Evolutionary conservation across 208 protist species (phyloP), one percentile per base, ranked within the genome.

Genomic region (Trypanosomatidae sp.): DNA sequence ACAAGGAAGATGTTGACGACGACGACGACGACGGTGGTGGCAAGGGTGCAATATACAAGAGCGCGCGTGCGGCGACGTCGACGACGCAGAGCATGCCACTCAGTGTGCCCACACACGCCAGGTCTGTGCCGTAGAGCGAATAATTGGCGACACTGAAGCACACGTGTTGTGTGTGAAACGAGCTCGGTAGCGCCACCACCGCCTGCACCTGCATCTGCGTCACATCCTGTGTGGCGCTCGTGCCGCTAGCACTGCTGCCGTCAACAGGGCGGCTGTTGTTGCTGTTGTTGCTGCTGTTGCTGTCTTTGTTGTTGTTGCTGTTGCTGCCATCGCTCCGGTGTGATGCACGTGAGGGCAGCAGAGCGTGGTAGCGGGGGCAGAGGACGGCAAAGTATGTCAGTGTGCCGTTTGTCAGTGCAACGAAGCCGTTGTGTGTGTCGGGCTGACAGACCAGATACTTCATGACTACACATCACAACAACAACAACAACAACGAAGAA

Each of bases 401-500:
- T 2, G 66, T 74, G 30, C 66, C 62, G 28, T 78, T 74, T 19
- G 61, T 75, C 4, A 88, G 61, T 18, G 76, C 63, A 16, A 62
- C 74, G 46, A 91, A 91, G n/a, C 53, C 73, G 48, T 88, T 91
- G 54, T 91, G 77, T 4, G 68, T 70, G 47, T 91, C 82, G 0
- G 77, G 77, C 41, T 86, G 77, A 32, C 82, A 88, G 2, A 60
- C 63, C 35, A 91, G 83, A 48, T 70, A 72, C 56, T 91, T 91
- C 82, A 87, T 91, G 13, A 24, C 2, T 7, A 3, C 2, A 7
- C 13, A 30, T 35, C 30, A 35, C n/a, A n/a, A n/a, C n/a, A n/a
- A n/a, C n/a, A n/a, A n/a, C n/a, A n/a, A n/a, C n/a, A n/a, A n/a
- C n/a, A n/a, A n/a, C n/a, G n/a, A n/a, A n/a, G n/a, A n/a, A n/a